Conservation (phyloP, 768 basidiomycete genomes). For the Astraeus odoratus region DNA sequence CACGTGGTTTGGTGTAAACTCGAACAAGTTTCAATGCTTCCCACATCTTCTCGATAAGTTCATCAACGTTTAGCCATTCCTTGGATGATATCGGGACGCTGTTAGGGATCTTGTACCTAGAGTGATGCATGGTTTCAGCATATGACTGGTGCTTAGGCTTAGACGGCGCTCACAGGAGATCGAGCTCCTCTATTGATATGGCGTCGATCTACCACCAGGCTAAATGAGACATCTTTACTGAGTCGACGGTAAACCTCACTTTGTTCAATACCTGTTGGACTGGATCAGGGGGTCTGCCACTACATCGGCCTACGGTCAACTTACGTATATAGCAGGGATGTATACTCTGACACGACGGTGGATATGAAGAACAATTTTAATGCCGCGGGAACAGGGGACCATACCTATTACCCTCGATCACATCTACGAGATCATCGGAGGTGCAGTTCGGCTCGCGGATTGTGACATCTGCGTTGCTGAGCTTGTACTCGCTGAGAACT, state of each 20-base stretch:
- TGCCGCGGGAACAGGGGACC: not conserved
- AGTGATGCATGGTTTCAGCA: not conserved
- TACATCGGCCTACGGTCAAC: slow-evolving; percentile 16
- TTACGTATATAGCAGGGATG: slow-evolving; percentile 85
- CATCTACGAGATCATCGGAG: slow-evolving; percentile 93
- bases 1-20: slow-evolving; percentile 94
- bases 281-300: slow-evolving; percentile 2
- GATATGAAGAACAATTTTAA: not conserved
- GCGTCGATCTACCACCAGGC: slow-evolving; percentile 72
- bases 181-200: slow-evolving; percentile 96
- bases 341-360: slow-evolving; percentile 58
- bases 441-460: slow-evolving; percentile 91
- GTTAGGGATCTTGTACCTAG: slow-evolving; percentile 88
- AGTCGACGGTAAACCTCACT: slow-evolving; percentile 36
- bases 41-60: slow-evolving; percentile 93
- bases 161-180: slow-evolving; percentile 54
- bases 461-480: slow-evolving; percentile 84
- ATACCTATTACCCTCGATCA: slow-evolving; percentile 91
- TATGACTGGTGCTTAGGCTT: not conserved
- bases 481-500: slow-evolving; percentile 85
- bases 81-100: slow-evolving; percentile 92
- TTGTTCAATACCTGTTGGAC: slow-evolving; percentile 68
- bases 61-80: slow-evolving; percentile 96
- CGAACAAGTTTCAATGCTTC: slow-evolving; percentile 85
- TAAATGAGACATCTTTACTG: not conserved